These are phyloP conservation scores for Aristolochia californica DNA, from an alignment of 164 flowering plant genomes.

Conservation along the genomic window DNA sequence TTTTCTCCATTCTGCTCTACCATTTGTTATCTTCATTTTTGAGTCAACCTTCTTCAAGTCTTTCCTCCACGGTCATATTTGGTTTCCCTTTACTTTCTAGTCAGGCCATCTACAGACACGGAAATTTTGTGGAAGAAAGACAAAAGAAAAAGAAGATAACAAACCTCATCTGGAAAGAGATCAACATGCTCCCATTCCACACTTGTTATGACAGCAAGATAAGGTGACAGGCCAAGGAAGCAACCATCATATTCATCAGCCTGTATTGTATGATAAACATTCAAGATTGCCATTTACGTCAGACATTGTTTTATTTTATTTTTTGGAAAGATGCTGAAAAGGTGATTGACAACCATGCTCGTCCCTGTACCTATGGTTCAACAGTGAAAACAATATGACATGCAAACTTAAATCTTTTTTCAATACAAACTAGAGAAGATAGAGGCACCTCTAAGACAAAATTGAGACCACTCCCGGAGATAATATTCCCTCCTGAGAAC, in stretches of 20 bases:
- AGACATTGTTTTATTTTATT: background rate
- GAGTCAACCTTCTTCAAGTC: too few species aligned
- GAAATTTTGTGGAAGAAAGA: background rate
- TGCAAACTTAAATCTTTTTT: too few species aligned
- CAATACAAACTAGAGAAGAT: too few species aligned
- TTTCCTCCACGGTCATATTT: too few species aligned
- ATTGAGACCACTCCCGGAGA: slow-evolving; percentile 20
- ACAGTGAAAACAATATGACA: background rate
- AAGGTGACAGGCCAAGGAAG: slow-evolving; percentile 34
- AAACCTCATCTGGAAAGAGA: slow-evolving; percentile 33
- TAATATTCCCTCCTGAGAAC: slow-evolving; percentile 28
- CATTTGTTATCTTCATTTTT: too few species aligned
- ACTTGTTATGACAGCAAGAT: slow-evolving; percentile 33
- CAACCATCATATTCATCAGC: slow-evolving; percentile 47
- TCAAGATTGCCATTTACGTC: background rate
- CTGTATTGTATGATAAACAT: slow-evolving; percentile 10
- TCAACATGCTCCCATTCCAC: slow-evolving; percentile 53
- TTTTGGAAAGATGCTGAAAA: too few species aligned
- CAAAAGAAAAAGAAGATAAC: background rate
- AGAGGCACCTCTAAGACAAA: slow-evolving; percentile 37
- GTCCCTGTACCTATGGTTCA: background rate
- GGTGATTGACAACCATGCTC: too few species aligned
- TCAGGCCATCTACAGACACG: too few species aligned
- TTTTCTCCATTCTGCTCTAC: too few species aligned
- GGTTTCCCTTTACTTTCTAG: too few species aligned